phyloP scores from a whole-genome alignment of 768 basidiomycete genomes.

The Boletus vinaceobasis region DNA sequence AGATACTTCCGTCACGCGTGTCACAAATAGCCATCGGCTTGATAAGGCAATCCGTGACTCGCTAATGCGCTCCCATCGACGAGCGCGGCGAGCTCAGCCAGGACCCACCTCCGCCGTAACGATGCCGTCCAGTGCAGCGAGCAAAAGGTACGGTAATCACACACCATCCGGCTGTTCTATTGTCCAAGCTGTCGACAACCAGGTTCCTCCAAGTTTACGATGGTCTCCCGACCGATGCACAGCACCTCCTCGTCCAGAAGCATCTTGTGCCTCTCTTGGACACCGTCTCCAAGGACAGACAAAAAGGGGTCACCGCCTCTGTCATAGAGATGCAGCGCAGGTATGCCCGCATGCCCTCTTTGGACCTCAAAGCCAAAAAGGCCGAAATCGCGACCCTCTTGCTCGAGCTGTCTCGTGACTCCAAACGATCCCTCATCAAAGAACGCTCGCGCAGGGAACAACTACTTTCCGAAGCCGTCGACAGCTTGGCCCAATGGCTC shows the following conservation, averaged over 20 bases:
- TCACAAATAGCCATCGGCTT: neutral
- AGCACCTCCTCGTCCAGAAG: constrained; percentile 45
- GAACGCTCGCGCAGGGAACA: constrained; percentile 55
- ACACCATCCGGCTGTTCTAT: neutral
- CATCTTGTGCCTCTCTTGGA: constrained; percentile 51
- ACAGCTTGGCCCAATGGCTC: constrained; percentile 56
- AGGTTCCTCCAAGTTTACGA: constrained; percentile 50
- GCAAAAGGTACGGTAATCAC: constrained; percentile 8
- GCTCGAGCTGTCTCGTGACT: constrained; percentile 50
- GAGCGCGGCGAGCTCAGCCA: neutral
- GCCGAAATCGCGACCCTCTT: constrained; percentile 52
- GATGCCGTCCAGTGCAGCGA: constrained; percentile 17
- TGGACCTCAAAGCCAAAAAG: constrained; percentile 54
- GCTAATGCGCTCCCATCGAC: neutral
- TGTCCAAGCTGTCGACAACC: neutral
- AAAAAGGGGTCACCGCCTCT: constrained; percentile 38
- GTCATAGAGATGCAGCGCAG: constrained; percentile 39
- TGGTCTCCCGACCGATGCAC: constrained; percentile 51
- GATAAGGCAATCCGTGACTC: no score
- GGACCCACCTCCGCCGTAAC: neutral
- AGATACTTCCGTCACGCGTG: neutral
- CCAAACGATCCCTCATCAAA: constrained; percentile 49
- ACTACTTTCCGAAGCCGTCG: constrained; percentile 52
- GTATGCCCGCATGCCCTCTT: constrained; percentile 41
- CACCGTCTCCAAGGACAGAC: constrained; percentile 34